Conservation (phyloP, 2,329 filamentous ascomycete genomes). For the Phaeosphaeriaceae sp. region DNA sequence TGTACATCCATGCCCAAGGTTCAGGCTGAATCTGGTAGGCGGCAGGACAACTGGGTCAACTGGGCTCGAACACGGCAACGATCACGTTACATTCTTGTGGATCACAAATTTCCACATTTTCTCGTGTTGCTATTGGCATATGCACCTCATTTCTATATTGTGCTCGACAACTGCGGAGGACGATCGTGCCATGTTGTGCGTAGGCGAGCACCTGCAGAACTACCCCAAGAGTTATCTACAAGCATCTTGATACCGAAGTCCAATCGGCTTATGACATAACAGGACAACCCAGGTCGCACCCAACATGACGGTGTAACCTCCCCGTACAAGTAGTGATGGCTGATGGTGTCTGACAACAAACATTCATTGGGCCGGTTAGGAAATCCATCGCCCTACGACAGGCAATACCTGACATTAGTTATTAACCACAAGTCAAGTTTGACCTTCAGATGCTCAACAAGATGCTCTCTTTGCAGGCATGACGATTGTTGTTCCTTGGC, state of each 20-base stretch:
- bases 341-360: not conserved
- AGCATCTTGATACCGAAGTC: not conserved
- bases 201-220: not conserved
- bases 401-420: not conserved
- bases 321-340: not conserved
- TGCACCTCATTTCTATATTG: not conserved
- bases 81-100: not conserved
- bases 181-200: not conserved
- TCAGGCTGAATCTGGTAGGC: slow-evolving; percentile 20
- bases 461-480: not conserved
- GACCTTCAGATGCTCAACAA: not conserved
- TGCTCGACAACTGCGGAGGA: not conserved
- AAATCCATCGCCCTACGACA: not conserved
- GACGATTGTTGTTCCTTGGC: not conserved
- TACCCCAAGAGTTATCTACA: not conserved
- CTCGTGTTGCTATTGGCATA: not conserved
- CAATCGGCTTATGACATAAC: not conserved
- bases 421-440: not conserved
- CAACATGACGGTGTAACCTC: not conserved
- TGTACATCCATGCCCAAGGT: slow-evolving; percentile 12
- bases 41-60: not conserved
- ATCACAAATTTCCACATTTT: not conserved
- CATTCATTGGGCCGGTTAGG: slow-evolving; percentile 1
- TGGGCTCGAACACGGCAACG: not conserved
- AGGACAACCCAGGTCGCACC: not conserved